Percentiles rank a stretch among this genome's conserved stretches.
Conservation (phyloP, 1,284 basidiomycete species). For the Pseudozyma hubeiensis region DNA sequence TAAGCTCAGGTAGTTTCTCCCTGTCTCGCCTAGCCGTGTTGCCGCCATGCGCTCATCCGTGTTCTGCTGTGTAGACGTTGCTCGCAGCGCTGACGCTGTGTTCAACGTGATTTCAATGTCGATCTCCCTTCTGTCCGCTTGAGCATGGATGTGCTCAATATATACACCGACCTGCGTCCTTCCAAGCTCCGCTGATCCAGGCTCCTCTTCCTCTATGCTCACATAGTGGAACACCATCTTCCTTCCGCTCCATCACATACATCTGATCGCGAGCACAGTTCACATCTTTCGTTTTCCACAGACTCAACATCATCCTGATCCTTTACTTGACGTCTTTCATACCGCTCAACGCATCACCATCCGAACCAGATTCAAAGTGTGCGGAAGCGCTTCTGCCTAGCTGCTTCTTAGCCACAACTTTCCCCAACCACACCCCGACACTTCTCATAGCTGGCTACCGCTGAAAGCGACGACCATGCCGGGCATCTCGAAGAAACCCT, state of each 20-base stretch:
- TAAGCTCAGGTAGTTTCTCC: neutral
- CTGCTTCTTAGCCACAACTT: too few species aligned
- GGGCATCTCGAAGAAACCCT: slow-evolving; percentile 33
- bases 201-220: neutral
- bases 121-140: neutral
- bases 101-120: neutral
- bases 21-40: neutral
- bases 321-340: neutral
- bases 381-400: too few species aligned
- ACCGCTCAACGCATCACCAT: too few species aligned
- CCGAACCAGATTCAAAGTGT: too few species aligned
- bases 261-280: neutral
- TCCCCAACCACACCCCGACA: neutral
- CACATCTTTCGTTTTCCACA: neutral
- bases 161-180: slow-evolving; percentile 4
- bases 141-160: neutral
- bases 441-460: neutral
- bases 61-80: slow-evolving; percentile 9
- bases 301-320: neutral
- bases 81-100: neutral
- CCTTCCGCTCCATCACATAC: slow-evolving; percentile 2
- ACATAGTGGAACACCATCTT: neutral
- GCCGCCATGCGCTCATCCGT: neutral
- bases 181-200: slow-evolving; percentile 7
- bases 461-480: slow-evolving; percentile 19